Evolutionary conservation across 257 asterid genomes (phyloP).

Genomic region (Eucommia ulmoides): DNA sequence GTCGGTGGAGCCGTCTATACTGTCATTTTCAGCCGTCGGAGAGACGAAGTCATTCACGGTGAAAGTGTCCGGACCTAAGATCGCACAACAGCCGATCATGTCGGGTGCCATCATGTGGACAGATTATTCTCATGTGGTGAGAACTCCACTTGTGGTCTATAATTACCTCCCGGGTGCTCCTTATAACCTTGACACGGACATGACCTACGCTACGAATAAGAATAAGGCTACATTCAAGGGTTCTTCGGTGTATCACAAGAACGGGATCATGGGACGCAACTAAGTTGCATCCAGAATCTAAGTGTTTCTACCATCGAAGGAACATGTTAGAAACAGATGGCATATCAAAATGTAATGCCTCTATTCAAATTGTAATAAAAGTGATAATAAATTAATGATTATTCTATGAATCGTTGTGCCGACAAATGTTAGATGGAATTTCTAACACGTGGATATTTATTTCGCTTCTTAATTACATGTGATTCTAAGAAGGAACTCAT

Average conservation of each 20-base stretch:
- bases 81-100: slow-evolving; percentile 34
- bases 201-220: neutral
- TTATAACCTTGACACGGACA: neutral
- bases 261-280: neutral
- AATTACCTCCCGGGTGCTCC: slow-evolving; percentile 29
- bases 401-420: too few species aligned
- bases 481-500: too few species aligned
- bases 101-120: slow-evolving; percentile 37
- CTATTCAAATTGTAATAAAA: too few species aligned
- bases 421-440: too few species aligned
- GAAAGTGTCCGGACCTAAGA: slow-evolving; percentile 28
- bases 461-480: too few species aligned
- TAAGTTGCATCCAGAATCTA: too few species aligned
- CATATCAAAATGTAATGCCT: too few species aligned
- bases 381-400: too few species aligned
- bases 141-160: slow-evolving; percentile 41
- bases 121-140: slow-evolving; percentile 27
- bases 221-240: neutral
- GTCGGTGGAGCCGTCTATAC: slow-evolving; percentile 24
- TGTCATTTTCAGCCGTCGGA: slow-evolving; percentile 32
- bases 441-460: too few species aligned
- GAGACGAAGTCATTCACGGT: slow-evolving; percentile 37
- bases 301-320: too few species aligned
- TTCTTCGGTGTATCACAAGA: neutral
- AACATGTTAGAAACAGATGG: too few species aligned